Evolutionary conservation across 768 basidiomycete genomes (phyloP), one percentile per base, ranked within the genome.

Genomic region (Mycena galopus): DNA sequence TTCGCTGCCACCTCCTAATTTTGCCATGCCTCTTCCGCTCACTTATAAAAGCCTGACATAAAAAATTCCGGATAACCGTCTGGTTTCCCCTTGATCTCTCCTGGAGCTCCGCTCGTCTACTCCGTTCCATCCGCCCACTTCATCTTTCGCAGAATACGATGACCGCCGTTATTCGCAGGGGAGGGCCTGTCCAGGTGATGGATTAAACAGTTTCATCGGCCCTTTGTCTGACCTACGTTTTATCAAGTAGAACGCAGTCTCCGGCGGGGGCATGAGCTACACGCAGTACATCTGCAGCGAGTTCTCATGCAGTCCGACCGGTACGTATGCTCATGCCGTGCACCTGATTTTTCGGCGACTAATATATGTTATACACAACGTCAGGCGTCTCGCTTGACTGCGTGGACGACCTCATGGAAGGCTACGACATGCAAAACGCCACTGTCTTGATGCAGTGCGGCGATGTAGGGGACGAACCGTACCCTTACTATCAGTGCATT

Each of bases 371-470:
- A 50, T 50, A 50, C n/a, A 50, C n/a, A 50, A 50, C 23, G 21
- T n/a, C 51, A 53, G 51, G 51, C 51, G 25, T 53, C 51, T 27
- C 4, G 27, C 51, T 53, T 10, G 25, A 53, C 27, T 53, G 51
- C 51, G 51, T 53, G 21, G 21, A 53, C 51, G 51, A 53, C 51
- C 51, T 53, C 3, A 27, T 27, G 25, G 51, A 53, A 25, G 51
- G 51, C 51, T 53, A 53, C 51, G 51, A 53, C 51, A 53, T 53
- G 51, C 51, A 29, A 53, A 53, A 53, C 25, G 51, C 51, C 25
- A 53, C 51, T 25, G 51, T 53, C 12, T 55, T 29, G 16, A 55
- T 55, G 53, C 3, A 29, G 53, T 55, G 53, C 27, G 53, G 53
- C 53, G 27, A 16, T 10, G 14, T 16, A 17, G 27, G 29, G 6